These are phyloP conservation scores for Hirschfeldia incana DNA, from an alignment of 345 rosid genomes.

Conservation along the genomic window DNA sequence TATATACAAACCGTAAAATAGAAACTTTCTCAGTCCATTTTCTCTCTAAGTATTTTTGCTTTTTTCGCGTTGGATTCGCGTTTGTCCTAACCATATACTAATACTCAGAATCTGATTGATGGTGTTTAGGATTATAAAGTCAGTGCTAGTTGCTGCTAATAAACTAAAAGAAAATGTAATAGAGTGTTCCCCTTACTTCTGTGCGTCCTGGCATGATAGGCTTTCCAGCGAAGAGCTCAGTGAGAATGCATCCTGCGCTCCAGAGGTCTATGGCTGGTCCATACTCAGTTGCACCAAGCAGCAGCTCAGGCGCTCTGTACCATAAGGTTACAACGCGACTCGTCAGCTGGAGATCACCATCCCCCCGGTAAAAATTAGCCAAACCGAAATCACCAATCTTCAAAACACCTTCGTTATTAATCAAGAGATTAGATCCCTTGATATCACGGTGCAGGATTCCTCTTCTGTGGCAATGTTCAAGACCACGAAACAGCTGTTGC, in stretches of 20 bases:
- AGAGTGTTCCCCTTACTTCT: conserved; percentile 48
- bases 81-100: neutral
- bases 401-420: conserved; percentile 62
- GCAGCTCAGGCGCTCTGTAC: conserved; percentile 91
- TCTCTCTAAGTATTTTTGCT: neutral
- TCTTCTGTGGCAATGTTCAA: conserved; percentile 77
- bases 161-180: neutral
- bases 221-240: conserved; percentile 76
- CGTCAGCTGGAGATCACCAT: conserved; percentile 58
- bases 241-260: conserved; percentile 86
- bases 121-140: neutral
- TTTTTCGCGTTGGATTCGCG: neutral
- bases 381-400: conserved; percentile 91
- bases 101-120: neutral
- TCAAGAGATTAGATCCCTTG: conserved; percentile 74
- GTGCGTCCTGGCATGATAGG: conserved; percentile 92
- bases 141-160: neutral
- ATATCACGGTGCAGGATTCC: conserved; percentile 87
- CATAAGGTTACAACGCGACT: conserved; percentile 88
- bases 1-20: too few relatives aligned
- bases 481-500: conserved; percentile 80
- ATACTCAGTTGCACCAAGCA: conserved; percentile 73
- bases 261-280: conserved; percentile 87
- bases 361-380: conserved; percentile 57
- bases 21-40: too few relatives aligned